phyloP scores from a whole-genome alignment of 2,329 filamentous ascomycete species.

The Didymellaceae sp. region DNA sequence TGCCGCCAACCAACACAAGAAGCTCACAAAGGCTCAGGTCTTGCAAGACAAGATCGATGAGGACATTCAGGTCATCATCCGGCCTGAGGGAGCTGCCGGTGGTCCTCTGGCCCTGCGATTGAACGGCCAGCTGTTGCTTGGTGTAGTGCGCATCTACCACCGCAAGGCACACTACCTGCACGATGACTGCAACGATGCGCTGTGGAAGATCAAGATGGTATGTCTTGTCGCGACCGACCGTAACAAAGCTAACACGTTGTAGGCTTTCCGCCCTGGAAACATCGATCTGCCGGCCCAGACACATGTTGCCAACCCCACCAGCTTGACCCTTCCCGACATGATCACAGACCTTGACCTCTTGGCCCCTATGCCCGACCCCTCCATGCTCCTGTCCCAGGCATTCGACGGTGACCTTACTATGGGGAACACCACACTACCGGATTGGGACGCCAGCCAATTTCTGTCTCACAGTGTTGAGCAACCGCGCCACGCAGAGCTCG shows the following conservation, averaged over 20 bases:
- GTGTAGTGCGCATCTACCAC: conserved; percentile 97
- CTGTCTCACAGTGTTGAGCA: conserved; percentile 70
- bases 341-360: conserved; percentile 94
- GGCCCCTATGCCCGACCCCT: conserved; percentile 77
- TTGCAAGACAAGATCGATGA: conserved; percentile 92
- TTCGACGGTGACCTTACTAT: conserved; percentile 54
- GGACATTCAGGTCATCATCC: conserved; percentile 94
- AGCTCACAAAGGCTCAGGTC: conserved; percentile 96
- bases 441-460: conserved; percentile 76
- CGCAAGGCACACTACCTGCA: conserved; percentile 94
- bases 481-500: conserved; percentile 53
- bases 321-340: conserved; percentile 86
- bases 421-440: conserved; percentile 55
- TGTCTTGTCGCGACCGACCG: background rate
- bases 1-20: conserved; percentile 96
- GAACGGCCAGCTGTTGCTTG: conserved; percentile 90
- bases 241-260: conserved; percentile 23
- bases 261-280: conserved; percentile 93
- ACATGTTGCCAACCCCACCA: conserved; percentile 80
- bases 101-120: conserved; percentile 93
- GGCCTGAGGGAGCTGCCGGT: conserved; percentile 66
- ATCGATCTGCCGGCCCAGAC: conserved; percentile 86
- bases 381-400: conserved; percentile 78
- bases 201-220: conserved; percentile 99
- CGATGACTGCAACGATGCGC: conserved; percentile 95